These are phyloP conservation scores for Aspergillus terreus DNA, from an alignment of 2,329 filamentous ascomycete species.

Conservation along the genomic window DNA sequence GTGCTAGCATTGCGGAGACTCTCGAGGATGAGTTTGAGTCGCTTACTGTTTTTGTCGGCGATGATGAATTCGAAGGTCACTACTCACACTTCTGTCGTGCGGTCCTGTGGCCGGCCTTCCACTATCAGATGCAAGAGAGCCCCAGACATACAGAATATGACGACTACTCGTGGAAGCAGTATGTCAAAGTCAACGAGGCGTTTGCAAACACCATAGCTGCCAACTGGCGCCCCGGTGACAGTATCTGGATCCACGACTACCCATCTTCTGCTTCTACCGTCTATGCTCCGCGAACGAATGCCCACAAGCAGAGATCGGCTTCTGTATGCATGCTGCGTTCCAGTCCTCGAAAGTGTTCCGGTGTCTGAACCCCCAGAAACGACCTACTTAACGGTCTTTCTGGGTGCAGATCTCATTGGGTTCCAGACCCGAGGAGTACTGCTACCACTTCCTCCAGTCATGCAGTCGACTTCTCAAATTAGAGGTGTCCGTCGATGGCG, in stretches of 20 bases:
- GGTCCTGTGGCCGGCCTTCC: conserved; percentile 93
- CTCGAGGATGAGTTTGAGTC: conserved; percentile 78
- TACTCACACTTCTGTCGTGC: conserved; percentile 96
- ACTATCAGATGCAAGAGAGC: conserved; percentile 95
- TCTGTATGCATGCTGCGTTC: conserved; percentile 92
- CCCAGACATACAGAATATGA: conserved; percentile 96
- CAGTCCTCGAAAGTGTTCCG: conserved; percentile 94
- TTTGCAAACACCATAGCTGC: conserved; percentile 85
- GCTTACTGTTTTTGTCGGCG: conserved; percentile 76
- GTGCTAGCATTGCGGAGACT: conserved; percentile 75
- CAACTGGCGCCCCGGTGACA: conserved; percentile 87
- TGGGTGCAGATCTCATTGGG: conserved; percentile 84
- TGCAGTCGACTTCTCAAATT: conserved; percentile 83
- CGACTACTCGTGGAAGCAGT: conserved; percentile 93
- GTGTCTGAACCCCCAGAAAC: conserved; percentile 76
- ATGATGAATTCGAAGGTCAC: conserved; percentile 89
- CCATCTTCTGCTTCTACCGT: conserved; percentile 80
- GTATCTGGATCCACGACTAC: conserved; percentile 94
- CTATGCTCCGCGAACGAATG: conserved; percentile 74
- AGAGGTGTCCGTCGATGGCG: conserved; percentile 77
- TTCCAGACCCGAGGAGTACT: conserved; percentile 94
- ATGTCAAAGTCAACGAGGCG: conserved; percentile 83
- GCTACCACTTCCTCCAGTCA: conserved; percentile 87
- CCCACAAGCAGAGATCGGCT: conserved; percentile 91
- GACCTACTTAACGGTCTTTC: conserved; percentile 87